Evolutionary conservation across 2,329 filamentous ascomycete genomes (phyloP).

Genomic region (Phialophora macrospora): DNA sequence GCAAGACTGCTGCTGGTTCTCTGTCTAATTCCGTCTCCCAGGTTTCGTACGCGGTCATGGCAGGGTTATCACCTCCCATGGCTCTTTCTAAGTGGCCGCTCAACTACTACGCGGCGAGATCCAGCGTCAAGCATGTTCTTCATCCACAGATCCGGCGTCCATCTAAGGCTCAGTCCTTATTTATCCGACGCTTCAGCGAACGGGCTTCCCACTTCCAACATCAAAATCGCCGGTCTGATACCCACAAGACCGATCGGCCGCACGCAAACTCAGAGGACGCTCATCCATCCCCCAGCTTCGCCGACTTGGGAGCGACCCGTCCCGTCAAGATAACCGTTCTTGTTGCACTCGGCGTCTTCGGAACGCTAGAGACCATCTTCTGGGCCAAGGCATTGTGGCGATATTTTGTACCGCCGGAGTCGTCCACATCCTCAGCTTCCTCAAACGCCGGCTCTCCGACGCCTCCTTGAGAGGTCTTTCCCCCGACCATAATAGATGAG

Average conservation of each 20-base stretch:
- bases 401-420: slow-evolving; percentile 14
- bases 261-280: background rate
- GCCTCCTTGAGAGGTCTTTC: background rate
- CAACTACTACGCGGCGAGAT: background rate
- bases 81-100: background rate
- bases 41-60: background rate
- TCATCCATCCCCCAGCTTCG: slow-evolving; percentile 22
- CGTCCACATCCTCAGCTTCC: background rate
- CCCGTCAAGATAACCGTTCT: slow-evolving; percentile 38
- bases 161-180: background rate
- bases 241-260: background rate
- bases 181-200: background rate
- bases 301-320: slow-evolving; percentile 36
- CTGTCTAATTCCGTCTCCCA: background rate
- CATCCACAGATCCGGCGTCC: background rate
- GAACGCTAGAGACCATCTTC: slow-evolving; percentile 40
- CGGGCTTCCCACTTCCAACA: background rate
- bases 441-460: background rate
- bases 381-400: slow-evolving; percentile 37
- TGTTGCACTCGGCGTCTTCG: slow-evolving; percentile 32
- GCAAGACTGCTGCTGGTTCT: background rate
- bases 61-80: background rate
- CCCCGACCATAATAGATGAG: background rate
- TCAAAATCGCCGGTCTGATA: background rate
- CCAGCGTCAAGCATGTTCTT: background rate